Evolutionary conservation across 2,329 filamentous ascomycete genomes (phyloP).

Genomic region (Colletotrichum limetticola): DNA sequence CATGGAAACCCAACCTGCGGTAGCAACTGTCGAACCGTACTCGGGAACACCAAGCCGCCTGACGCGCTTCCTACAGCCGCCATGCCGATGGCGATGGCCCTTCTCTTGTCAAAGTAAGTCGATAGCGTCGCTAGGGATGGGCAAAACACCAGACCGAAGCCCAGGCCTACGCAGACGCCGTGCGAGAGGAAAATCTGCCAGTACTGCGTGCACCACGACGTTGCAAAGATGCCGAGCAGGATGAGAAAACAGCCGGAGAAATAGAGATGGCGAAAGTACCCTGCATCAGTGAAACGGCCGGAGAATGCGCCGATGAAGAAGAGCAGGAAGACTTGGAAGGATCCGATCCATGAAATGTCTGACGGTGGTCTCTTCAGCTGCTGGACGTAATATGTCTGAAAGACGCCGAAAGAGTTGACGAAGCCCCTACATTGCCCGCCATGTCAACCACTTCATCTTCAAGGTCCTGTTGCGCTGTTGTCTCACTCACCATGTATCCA

Average conservation of each 20-base stretch:
- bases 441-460: not conserved
- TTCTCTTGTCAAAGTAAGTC: conserved; percentile 68
- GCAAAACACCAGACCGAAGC: conserved; percentile 66
- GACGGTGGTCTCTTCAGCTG: conserved; percentile 46
- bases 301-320: conserved; percentile 53
- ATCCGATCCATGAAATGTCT: conserved; percentile 57
- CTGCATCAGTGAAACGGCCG: conserved; percentile 56
- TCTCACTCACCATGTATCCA: conserved; percentile 29
- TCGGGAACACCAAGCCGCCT: conserved; percentile 64
- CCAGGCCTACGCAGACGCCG: conserved; percentile 59
- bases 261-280: conserved; percentile 52
- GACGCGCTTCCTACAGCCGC: conserved; percentile 67
- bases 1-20: conserved; percentile 64
- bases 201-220: conserved; percentile 53
- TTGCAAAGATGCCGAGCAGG: conserved; percentile 56
- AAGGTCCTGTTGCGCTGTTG: not conserved
- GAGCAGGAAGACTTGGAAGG: conserved; percentile 54
- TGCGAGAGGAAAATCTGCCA: conserved; percentile 62
- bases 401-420: conserved; percentile 56
- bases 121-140: conserved; percentile 69
- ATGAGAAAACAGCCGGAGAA: conserved; percentile 50
- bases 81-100: conserved; percentile 68
- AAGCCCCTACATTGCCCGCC: conserved; percentile 47
- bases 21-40: conserved; percentile 46
- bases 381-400: conserved; percentile 56